phyloP scores from a whole-genome alignment of 2,329 filamentous ascomycete species.

The Parastagonospora avenae region DNA sequence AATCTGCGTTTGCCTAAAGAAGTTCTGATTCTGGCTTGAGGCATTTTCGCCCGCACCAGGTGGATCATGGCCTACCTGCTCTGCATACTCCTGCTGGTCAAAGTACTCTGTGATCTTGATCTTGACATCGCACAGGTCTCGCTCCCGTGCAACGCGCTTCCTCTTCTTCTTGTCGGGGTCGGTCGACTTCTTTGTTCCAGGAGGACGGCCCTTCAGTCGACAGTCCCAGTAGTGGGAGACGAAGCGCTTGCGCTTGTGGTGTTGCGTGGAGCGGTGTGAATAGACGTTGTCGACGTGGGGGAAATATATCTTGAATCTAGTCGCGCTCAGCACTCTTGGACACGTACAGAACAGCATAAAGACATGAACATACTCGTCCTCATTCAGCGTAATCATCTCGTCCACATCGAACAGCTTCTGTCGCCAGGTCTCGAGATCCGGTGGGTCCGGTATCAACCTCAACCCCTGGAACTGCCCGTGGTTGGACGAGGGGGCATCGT shows the following conservation, averaged over 20 bases:
- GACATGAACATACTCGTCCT: slow-evolving; percentile 67
- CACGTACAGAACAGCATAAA: neutral
- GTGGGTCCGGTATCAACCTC: slow-evolving; percentile 68
- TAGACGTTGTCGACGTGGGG: slow-evolving; percentile 85
- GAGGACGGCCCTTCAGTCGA: slow-evolving; percentile 76
- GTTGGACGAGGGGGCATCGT: slow-evolving; percentile 50
- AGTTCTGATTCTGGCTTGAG: slow-evolving; percentile 21
- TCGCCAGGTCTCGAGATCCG: slow-evolving; percentile 71
- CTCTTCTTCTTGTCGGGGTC: slow-evolving; percentile 83
- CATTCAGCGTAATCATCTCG: slow-evolving; percentile 71
- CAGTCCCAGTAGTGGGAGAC: slow-evolving; percentile 87
- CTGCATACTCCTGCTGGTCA: slow-evolving; percentile 54
- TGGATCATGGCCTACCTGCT: slow-evolving; percentile 38
- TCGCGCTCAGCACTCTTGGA: slow-evolving; percentile 1
- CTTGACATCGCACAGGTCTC: slow-evolving; percentile 84
- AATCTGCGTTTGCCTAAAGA: slow-evolving; percentile 26
- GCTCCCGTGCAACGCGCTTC: slow-evolving; percentile 74
- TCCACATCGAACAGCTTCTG: slow-evolving; percentile 77
- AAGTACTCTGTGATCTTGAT: slow-evolving; percentile 86
- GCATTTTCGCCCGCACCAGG: slow-evolving; percentile 19
- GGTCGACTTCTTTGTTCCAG: slow-evolving; percentile 78
- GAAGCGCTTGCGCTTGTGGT: slow-evolving; percentile 81
- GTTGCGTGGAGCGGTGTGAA: slow-evolving; percentile 80
- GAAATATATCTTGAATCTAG: slow-evolving; percentile 78
- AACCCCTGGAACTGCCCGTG: slow-evolving; percentile 59